Evolutionary conservation across 1,284 basidiomycete genomes (phyloP).

Genomic region (Papiliotrema laurentii): DNA sequence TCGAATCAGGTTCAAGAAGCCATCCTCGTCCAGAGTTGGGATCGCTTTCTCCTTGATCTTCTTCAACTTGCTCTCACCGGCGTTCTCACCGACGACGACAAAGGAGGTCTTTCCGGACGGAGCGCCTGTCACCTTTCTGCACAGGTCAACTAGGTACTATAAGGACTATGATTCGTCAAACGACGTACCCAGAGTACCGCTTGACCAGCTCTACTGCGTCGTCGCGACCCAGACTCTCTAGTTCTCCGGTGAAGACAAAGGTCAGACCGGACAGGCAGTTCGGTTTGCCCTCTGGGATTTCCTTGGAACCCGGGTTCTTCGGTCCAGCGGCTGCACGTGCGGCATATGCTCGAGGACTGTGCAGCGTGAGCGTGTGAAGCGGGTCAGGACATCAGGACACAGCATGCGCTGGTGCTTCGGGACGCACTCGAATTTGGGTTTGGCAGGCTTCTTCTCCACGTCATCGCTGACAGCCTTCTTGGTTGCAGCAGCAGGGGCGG

Average conservation of each 20-base stretch:
- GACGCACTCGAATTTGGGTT: constrained; percentile 45
- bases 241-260: constrained; percentile 94
- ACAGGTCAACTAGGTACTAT: background rate
- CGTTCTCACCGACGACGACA: constrained; percentile 82
- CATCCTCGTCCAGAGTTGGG: constrained; percentile 77
- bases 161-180: background rate
- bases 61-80: constrained; percentile 80
- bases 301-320: constrained; percentile 61
- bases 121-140: constrained; percentile 74
- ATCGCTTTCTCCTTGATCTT: constrained; percentile 77
- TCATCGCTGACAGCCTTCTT: constrained; percentile 7
- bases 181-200: constrained; percentile 77
- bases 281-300: constrained; percentile 69
- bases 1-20: constrained; percentile 75
- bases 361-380: constrained; percentile 1
- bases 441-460: constrained; percentile 18
- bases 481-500: constrained; percentile 14
- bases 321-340: constrained; percentile 67
- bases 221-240: constrained; percentile 79
- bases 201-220: constrained; percentile 85
- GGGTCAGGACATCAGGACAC: background rate
- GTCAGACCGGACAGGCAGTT: constrained; percentile 82
- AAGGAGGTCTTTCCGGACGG: constrained; percentile 89
- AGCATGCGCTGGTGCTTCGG: background rate
- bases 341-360: constrained; percentile 54